These are phyloP conservation scores for Kregervanrija pseudodelftensis DNA, from an alignment of 805 yeast genomes.

Conservation along the genomic window DNA sequence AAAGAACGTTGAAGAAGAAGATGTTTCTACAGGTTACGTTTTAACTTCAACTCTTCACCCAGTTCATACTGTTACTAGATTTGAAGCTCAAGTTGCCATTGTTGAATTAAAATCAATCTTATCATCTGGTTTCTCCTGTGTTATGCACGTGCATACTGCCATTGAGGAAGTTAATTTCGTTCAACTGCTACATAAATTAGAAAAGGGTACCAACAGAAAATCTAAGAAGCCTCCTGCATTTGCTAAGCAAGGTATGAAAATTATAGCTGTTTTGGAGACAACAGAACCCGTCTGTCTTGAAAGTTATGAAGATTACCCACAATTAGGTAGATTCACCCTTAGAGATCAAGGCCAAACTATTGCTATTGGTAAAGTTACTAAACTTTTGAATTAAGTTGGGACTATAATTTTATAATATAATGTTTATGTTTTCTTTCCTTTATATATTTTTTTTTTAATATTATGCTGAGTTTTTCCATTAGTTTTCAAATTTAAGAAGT, in stretches of 20 bases:
- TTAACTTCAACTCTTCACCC: constrained; percentile 82
- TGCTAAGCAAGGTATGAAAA: constrained; percentile 98
- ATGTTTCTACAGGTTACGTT: constrained; percentile 85
- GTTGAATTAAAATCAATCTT: constrained; percentile 93
- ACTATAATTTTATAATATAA: too few species aligned
- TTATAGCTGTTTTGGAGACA: constrained; percentile 85
- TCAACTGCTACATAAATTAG: constrained; percentile 82
- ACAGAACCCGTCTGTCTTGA: constrained; percentile 89
- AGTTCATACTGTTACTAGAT: constrained; percentile 80
- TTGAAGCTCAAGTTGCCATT: constrained; percentile 95
- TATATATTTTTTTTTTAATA: too few species aligned
- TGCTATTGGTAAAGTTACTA: constrained; percentile 97
- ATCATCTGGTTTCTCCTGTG: constrained; percentile 95
- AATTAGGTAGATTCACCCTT: constrained; percentile 94
- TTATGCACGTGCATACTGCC: constrained; percentile 98
- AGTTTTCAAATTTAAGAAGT: too few species aligned
- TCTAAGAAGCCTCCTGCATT: constrained; percentile 97
- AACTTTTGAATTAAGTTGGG: constrained; percentile 46
- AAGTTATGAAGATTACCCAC: constrained; percentile 86
- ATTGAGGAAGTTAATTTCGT: constrained; percentile 88
- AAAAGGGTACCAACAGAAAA: constrained; percentile 94
- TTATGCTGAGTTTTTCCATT: too few species aligned
- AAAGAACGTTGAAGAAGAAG: constrained; percentile 97
- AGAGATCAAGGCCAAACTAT: constrained; percentile 98
- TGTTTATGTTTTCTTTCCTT: too few species aligned